Percentiles rank a stretch among this genome's conserved stretches.
These are phyloP conservation scores for Cornus kousa DNA, from an alignment of 148 eudicot species.

Conservation along the genomic window DNA sequence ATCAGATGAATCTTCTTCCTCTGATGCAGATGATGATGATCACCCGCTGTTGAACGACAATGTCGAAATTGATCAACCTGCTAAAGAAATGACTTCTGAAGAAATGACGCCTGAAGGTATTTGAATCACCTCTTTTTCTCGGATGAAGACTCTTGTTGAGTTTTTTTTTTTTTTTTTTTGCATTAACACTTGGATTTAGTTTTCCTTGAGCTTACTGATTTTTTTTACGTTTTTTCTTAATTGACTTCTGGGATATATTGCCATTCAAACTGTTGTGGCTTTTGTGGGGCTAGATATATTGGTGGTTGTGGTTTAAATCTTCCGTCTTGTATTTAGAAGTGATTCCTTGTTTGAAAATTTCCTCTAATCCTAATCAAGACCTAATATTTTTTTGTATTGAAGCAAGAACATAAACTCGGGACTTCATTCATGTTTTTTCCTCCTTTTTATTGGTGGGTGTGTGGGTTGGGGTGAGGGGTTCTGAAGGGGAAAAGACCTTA, in stretches of 20 bases:
- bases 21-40: conserved; percentile 29
- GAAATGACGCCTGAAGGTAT: conserved; percentile 33
- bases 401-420: no score
- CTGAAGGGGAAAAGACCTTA: background rate
- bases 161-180: background rate
- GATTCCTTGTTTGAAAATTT: background rate
- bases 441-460: no score
- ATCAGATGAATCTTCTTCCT: conserved; percentile 49
- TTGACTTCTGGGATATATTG: background rate
- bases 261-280: background rate
- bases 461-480: no score
- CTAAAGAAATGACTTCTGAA: conserved; percentile 2
- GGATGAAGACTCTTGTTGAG: background rate
- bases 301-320: background rate
- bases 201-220: background rate
- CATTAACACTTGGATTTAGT: background rate
- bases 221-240: no score
- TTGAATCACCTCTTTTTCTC: background rate
- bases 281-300: background rate
- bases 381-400: no score
- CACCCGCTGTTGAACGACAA: conserved; percentile 19
- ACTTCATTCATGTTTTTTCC: no score
- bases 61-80: conserved; percentile 24
- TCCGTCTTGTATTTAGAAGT: background rate
- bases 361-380: background rate